Evolutionary conservation across 441 rosid species (phyloP).

Genomic region (Theobroma grandiflorum): DNA sequence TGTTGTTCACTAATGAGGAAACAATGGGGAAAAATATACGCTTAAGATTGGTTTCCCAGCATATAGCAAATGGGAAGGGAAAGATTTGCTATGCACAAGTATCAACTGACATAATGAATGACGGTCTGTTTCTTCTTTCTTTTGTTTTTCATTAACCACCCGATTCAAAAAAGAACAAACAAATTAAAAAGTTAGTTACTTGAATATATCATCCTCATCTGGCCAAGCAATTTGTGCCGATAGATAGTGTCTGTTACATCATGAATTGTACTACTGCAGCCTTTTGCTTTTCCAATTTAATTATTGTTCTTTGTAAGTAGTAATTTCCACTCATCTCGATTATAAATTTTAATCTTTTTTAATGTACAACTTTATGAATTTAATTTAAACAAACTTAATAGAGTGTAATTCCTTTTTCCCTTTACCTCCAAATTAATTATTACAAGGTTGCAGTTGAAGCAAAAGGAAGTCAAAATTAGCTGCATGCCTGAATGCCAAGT

Average conservation of each 20-base stretch:
- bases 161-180: no score
- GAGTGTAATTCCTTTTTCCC: not conserved
- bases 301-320: not conserved
- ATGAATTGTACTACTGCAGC: no score
- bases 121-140: not conserved
- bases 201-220: no score
- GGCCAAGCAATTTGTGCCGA: no score
- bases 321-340: no score
- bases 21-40: conserved; percentile 2
- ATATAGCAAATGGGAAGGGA: not conserved
- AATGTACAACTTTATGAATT: no score
- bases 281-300: no score
- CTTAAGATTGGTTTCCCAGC: conserved; percentile 28
- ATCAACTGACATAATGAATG: not conserved
- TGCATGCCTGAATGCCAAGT: not conserved
- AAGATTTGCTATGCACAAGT: not conserved
- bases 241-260: no score
- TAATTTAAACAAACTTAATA: no score
- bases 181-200: no score
- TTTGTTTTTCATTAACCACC: not conserved
- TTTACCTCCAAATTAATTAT: not conserved
- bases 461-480: conserved; percentile 10
- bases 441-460: not conserved
- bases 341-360: no score
- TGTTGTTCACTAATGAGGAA: not conserved